These are phyloP conservation scores for Daldinia decipiens DNA, from an alignment of 495 filamentous ascomycete species.

Conservation along the genomic window DNA sequence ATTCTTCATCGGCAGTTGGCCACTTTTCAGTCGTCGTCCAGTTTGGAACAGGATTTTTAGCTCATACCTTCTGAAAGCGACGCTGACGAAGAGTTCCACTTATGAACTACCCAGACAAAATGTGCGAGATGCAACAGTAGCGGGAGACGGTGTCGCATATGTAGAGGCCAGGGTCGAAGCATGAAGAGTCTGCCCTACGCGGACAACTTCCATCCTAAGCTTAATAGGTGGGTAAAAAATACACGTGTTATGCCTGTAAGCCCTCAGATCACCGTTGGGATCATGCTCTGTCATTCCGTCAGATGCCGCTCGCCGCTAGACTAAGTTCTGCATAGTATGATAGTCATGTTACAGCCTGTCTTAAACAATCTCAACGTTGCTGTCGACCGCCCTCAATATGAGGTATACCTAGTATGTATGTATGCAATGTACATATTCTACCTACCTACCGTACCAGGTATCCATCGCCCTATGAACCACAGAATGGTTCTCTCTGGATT, in stretches of 20 bases:
- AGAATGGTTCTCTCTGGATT: background rate
- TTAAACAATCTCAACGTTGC: constrained; percentile 7
- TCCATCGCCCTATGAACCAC: background rate
- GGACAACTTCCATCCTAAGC: background rate
- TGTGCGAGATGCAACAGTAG: background rate
- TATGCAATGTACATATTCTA: background rate
- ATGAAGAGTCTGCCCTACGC: background rate
- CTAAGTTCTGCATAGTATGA: no score
- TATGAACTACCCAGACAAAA: background rate
- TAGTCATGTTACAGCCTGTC: background rate
- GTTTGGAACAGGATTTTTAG: constrained; percentile 5
- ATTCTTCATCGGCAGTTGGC: constrained; percentile 36
- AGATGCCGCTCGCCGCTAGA: no score
- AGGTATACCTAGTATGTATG: background rate
- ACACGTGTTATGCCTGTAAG: constrained; percentile 10
- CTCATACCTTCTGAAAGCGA: background rate
- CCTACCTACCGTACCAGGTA: background rate
- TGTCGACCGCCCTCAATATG: background rate
- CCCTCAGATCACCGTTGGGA: constrained; percentile 9
- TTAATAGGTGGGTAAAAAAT: constrained; percentile 5
- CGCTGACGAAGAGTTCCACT: background rate
- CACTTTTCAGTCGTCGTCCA: background rate
- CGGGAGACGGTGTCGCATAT: background rate
- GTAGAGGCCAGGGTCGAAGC: background rate
- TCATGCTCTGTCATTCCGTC: background rate